These are phyloP conservation scores for Aspergillus tubingensis DNA, from an alignment of 2,329 filamentous ascomycete genomes.

Conservation along the genomic window DNA sequence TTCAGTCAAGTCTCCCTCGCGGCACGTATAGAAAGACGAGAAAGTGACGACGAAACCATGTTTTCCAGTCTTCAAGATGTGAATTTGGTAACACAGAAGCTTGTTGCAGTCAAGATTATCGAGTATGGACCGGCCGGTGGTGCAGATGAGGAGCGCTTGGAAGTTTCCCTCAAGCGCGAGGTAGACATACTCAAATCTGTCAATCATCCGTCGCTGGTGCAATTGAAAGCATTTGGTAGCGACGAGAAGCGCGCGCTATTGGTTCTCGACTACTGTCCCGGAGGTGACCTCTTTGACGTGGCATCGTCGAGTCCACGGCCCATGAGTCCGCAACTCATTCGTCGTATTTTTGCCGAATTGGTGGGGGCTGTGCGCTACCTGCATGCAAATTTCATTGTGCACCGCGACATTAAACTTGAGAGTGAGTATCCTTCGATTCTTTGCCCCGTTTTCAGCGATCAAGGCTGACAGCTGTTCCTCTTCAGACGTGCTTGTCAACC, in stretches of 20 bases:
- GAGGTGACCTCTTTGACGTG: conserved; percentile 92
- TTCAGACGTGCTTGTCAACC: conserved; percentile 86
- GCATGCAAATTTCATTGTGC: conserved; percentile 82
- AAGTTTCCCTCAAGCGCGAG: conserved; percentile 91
- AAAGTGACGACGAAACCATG: conserved; percentile 30
- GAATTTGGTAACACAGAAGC: conserved; percentile 61
- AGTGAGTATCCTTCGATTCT: conserved; percentile 61
- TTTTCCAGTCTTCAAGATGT: conserved; percentile 15
- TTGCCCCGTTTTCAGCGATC: not conserved
- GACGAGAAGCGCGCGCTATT: conserved; percentile 80
- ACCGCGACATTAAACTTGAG: conserved; percentile 97
- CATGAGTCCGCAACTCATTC: conserved; percentile 68
- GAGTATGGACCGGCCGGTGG: conserved; percentile 93
- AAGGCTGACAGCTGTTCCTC: conserved; percentile 9
- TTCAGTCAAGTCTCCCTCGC: conserved; percentile 94
- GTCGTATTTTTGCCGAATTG: conserved; percentile 86
- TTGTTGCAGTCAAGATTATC: conserved; percentile 94
- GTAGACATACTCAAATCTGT: conserved; percentile 89
- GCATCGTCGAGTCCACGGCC: conserved; percentile 71
- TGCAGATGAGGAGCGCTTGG: conserved; percentile 87
- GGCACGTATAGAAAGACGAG: conserved; percentile 68
- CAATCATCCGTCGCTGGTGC: conserved; percentile 84
- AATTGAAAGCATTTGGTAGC: conserved; percentile 88
- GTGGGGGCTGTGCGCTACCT: conserved; percentile 84
- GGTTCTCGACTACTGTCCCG: conserved; percentile 87